These are phyloP conservation scores for Coemansia sp. DNA, from an alignment of 192 early-diverging fungal species.

Conservation along the genomic window DNA sequence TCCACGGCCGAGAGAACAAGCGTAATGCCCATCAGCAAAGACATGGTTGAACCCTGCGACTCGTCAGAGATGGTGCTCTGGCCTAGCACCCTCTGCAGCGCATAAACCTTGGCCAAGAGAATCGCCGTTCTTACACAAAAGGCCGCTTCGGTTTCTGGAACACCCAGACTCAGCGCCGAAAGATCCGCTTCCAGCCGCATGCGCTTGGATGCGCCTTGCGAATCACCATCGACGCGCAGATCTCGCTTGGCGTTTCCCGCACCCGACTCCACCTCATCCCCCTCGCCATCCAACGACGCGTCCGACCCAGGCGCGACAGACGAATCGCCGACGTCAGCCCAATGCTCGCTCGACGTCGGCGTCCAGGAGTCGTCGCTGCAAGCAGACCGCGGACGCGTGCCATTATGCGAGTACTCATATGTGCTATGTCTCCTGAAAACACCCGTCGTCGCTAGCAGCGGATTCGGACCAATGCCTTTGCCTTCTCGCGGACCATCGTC, in stretches of 20 bases:
- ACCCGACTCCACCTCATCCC: neutral
- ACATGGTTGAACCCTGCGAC: slow-evolving; percentile 6
- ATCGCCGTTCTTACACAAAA: slow-evolving; percentile 40
- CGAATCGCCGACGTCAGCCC: slow-evolving; percentile 10
- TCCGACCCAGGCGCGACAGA: neutral
- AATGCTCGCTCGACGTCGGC: neutral
- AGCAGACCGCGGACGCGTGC: slow-evolving; percentile 1
- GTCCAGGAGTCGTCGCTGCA: neutral
- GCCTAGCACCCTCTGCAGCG: slow-evolving; percentile 18
- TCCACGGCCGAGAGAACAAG: slow-evolving; percentile 42
- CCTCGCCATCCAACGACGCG: neutral
- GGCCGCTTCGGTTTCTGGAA: slow-evolving; percentile 4
- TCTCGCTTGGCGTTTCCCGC: neutral
- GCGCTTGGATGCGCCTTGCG: neutral
- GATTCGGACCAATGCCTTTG: neutral
- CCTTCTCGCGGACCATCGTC: neutral
- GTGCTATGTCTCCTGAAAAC: slow-evolving; percentile 27
- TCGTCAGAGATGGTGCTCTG: neutral
- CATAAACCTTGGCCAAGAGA: slow-evolving; percentile 34
- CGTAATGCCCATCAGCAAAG: slow-evolving; percentile 19
- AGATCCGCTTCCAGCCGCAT: neutral
- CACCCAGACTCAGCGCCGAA: neutral
- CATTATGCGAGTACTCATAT: neutral
- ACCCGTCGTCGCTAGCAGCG: neutral
- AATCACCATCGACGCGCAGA: neutral